Percentiles rank a stretch among this genome's conserved stretches.
Evolutionary conservation across 2,329 filamentous ascomycete genomes (phyloP).

Genomic region (Intubia oerlemansii): DNA sequence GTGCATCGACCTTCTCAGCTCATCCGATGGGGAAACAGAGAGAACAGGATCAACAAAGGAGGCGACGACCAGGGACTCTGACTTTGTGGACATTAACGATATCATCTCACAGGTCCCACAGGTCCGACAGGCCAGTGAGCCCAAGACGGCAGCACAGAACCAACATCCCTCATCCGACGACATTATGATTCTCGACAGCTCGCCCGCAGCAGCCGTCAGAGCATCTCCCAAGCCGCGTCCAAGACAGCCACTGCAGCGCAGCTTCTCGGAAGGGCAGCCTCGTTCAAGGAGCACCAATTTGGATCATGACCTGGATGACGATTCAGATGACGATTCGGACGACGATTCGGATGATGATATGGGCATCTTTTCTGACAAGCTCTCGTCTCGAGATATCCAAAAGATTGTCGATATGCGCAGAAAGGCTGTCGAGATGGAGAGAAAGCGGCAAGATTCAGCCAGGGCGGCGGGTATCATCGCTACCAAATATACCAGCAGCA

Average conservation of each 20-base stretch:
- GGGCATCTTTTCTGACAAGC: too few species aligned
- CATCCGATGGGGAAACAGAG: conserved; percentile 1
- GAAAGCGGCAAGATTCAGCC: too few species aligned
- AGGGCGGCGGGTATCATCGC: background rate
- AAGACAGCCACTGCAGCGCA: conserved; percentile 1
- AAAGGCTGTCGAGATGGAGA: too few species aligned
- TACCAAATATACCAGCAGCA: conserved; percentile 1
- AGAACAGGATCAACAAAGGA: background rate
- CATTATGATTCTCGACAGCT: background rate
- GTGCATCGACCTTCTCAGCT: conserved; percentile 6
- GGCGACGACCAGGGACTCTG: background rate
- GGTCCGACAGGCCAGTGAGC: too few species aligned
- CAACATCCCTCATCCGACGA: background rate
- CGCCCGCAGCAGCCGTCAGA: background rate
- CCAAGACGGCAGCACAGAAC: background rate
- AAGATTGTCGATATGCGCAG: too few species aligned
- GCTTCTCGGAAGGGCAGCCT: conserved; percentile 3
- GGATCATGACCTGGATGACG: too few species aligned
- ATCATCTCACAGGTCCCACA: background rate
- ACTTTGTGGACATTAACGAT: conserved; percentile 3
- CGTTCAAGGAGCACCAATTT: too few species aligned
- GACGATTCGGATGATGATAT: conserved; percentile 4
- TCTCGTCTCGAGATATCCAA: too few species aligned
- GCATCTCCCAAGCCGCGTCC: background rate
- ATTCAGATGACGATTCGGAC: conserved; percentile 4